phyloP scores from a whole-genome alignment of 768 basidiomycete genomes.

The Rhodotorula babjevae region DNA sequence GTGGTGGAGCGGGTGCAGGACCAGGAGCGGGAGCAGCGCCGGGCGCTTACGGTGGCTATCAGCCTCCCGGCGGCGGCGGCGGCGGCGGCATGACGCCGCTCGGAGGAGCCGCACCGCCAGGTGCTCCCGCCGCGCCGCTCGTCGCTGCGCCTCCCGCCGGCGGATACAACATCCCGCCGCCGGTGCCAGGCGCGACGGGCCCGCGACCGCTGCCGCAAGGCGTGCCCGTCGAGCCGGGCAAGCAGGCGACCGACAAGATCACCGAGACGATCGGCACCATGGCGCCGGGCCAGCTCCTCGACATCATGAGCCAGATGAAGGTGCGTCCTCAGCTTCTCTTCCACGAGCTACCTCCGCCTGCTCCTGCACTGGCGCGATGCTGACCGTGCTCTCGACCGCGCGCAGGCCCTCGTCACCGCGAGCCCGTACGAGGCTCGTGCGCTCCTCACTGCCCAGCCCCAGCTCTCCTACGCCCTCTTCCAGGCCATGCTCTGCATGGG shows the following conservation, averaged over 20 bases:
- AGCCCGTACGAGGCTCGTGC: constrained; percentile 83
- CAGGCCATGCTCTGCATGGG: constrained; percentile 89
- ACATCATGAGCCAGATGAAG: constrained; percentile 97
- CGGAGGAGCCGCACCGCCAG: background rate
- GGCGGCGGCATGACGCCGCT: background rate
- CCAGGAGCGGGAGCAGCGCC: constrained; percentile 1
- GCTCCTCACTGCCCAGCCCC: constrained; percentile 76
- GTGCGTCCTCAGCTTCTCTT: constrained; percentile 51
- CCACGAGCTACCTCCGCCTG: no score
- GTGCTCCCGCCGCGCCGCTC: background rate
- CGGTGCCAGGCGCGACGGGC: constrained; percentile 15
- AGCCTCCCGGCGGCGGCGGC: constrained; percentile 1
- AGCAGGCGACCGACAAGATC: constrained; percentile 72
- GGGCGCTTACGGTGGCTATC: constrained; percentile 15
- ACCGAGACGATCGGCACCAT: constrained; percentile 78
- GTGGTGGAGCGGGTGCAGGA: background rate
- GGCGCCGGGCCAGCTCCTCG: constrained; percentile 76
- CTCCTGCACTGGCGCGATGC: no score
- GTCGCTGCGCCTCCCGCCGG: background rate
- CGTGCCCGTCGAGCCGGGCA: constrained; percentile 65
- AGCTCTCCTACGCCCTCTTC: constrained; percentile 92
- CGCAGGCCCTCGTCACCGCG: constrained; percentile 81
- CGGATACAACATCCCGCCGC: constrained; percentile 6
- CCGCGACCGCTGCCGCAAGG: constrained; percentile 65
- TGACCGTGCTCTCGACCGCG: no score